Evolutionary conservation across 768 basidiomycete species (phyloP), one percentile per base, ranked within the genome.

Genomic region (Tulasnella sp.): DNA sequence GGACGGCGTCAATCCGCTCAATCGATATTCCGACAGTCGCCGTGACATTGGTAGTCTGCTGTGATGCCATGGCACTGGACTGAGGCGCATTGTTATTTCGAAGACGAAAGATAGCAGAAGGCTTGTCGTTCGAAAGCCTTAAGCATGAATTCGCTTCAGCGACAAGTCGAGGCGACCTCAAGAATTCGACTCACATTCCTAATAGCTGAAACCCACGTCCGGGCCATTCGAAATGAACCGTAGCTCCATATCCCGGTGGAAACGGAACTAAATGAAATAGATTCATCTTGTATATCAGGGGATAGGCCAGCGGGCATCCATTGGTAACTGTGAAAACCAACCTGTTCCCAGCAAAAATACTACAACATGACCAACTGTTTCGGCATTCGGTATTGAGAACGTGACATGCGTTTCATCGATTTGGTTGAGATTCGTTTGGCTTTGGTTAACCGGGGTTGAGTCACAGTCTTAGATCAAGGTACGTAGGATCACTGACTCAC

Each of bases 101-200:
- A 20, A 89, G 70, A 20, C 87, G 84, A 67, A 89, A 89, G 60
- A 90, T 86, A 0, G 86, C 84, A 9, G 85, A 87, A 0, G 87
- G 87, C 61, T 89, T 89, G 28, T 88, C 85, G 61, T 89, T 89
- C 12, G 86, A 86, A 22, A 92, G 71, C 79, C 87, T 90, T 56
- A 20, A 37, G 39, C 32, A 27, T 19, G 40, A 48, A 42, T 22
- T 27, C 22, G 22, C 20, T 16, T 15, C 44, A 24, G 45, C 32
- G 27, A 16, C 34, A 33, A 25, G 46, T 20, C n/a, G 10, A 29
- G 28, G 48, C 24, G n/a, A 48, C 13, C 12, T 15, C 50, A 37
- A 52, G n/a, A 28, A 22, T 10, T 13, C 15, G 24, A 67, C 83
- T 60, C 58, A 85, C 88, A 85, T 83, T 60, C 88, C 88, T 7